Base-by-base conservation (phyloP, 2,329 filamentous ascomycete species). In the Sordariomycetes sp. region DNA sequence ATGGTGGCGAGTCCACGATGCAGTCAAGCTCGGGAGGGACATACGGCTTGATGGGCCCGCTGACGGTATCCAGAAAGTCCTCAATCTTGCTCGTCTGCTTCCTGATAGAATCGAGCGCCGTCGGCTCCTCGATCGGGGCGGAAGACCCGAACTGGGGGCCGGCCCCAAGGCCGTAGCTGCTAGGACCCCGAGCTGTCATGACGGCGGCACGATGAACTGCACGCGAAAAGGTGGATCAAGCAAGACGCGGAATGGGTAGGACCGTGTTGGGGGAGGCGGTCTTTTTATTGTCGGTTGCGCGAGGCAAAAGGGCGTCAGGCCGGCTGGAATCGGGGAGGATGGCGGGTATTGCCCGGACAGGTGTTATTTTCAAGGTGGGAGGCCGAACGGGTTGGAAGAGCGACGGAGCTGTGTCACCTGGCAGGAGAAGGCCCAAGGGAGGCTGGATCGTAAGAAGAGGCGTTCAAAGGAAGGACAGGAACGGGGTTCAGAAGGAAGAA, bases 81-180 rank as follows among this genome's bases (percentile, higher is more conserved):
- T 99, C 94, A 63, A 99, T 92, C 80, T 96, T 97, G 85, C 89
- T 96, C 55, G 94, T 99, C 73, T 97, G 91, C 71, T 90, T 84
- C 62, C 94, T 82, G 68, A 99, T 90, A 65, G 89, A 81, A 71
- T 96, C 94, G 64, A 99, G 82, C 59, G 87, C 84, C 70, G 83
- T 89, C 54, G 86, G 81, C 65, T 90, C 85, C 35, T 68, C 65
- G 35, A 59, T 60, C 74, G 76, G 65, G 25, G 67, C 64, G 39
- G 60, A 62, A 77, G 77, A 81, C 62, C 81, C 85, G 66, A 90
- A 91, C 62, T 84, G 82, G 67, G 66, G 66, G 56, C 83, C 85
- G 66, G 85, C 81, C 66, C 86, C 86, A 69, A 94, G 81, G 74
- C 91, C 89, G 75, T 95, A 95, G 72, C 87, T 87, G 66, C 88